Base-by-base conservation (phyloP, 1,284 basidiomycete species). In the Meripilus lineatus region DNA sequence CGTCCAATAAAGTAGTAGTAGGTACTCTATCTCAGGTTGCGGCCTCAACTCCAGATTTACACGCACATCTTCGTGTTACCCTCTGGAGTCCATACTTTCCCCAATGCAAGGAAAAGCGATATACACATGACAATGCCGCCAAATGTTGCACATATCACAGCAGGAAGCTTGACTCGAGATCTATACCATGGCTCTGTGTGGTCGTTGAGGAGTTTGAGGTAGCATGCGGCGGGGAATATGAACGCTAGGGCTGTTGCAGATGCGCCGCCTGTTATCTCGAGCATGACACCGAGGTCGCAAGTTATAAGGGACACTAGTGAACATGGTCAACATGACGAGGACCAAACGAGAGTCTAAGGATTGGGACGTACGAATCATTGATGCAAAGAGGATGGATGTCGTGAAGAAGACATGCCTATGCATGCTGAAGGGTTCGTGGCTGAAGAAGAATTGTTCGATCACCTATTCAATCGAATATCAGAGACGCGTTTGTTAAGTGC, bases 221-320 rank as follows among this genome's bases (percentile, higher is more conserved):
- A 94, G 58, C 93, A 94, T 2, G 79, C 82, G 0, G 93, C 88
- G 5, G 93, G 89, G 64, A 93, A 93, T 55, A 98, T 93, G 70
- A 89, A 99, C 0, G 95, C 95, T 15, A 99, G 77, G 0, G 93
- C 85, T 0, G 93, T 96, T 1, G 95, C 95, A 21, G 90, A 93
- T 15, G 94, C 79, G 1, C 95, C 95, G 11, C 96, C 96, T 0
- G 94, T 96, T 40, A 99, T 88, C 68, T 99, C 96, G 30, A 99
- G 82, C 67, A 97, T 96, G 30, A 98, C 87, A 26, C 96, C 96
- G 11, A 99, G 77, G 65, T 99, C 95, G 64, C 94, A 98, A 0
- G 95, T 98, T 38, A 93, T 73, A 39, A 99, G 74, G 7, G 93
- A 82, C 44, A 99, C 91, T 92, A 26, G 30, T n/a, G 32, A 15